phyloP scores from a whole-genome alignment of 2,329 filamentous ascomycete species.

The Apiospora kogelbergensis region DNA sequence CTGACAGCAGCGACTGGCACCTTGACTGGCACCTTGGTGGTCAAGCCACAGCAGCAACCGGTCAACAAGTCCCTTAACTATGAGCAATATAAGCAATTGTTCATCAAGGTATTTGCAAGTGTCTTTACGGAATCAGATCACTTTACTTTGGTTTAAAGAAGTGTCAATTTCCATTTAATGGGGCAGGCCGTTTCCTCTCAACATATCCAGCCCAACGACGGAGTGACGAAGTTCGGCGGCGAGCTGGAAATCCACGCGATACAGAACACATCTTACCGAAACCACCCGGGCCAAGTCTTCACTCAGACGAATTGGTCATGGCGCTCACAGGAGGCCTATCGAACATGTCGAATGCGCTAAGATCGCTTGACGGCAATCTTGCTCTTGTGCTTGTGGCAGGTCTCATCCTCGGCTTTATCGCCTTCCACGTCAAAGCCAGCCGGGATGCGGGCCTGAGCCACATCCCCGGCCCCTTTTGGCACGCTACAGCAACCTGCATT shows the following conservation, averaged over 20 bases:
- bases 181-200: not conserved
- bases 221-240: not conserved
- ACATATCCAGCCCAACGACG: not conserved
- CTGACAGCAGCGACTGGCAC: too few relatives aligned
- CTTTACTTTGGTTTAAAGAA: too few relatives aligned
- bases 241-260: not conserved
- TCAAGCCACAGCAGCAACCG: not conserved
- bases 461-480: slow-evolving; percentile 10
- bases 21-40: too few relatives aligned
- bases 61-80: too few relatives aligned
- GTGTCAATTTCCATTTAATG: not conserved
- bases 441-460: not conserved
- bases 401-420: not conserved
- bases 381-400: not conserved
- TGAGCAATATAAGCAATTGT: too few relatives aligned
- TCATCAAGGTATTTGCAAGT: too few relatives aligned
- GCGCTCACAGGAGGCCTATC: not conserved
- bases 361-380: not conserved
- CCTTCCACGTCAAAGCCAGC: slow-evolving; percentile 1
- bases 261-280: not conserved
- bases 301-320: not conserved
- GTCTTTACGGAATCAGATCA: too few relatives aligned
- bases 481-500: slow-evolving; percentile 13
- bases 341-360: not conserved
- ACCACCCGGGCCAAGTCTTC: not conserved